Evolutionary conservation across 1,284 basidiomycete species (phyloP), one percentile per base, ranked within the genome.

Genomic region (Cutaneotrichosporon mucoides): DNA sequence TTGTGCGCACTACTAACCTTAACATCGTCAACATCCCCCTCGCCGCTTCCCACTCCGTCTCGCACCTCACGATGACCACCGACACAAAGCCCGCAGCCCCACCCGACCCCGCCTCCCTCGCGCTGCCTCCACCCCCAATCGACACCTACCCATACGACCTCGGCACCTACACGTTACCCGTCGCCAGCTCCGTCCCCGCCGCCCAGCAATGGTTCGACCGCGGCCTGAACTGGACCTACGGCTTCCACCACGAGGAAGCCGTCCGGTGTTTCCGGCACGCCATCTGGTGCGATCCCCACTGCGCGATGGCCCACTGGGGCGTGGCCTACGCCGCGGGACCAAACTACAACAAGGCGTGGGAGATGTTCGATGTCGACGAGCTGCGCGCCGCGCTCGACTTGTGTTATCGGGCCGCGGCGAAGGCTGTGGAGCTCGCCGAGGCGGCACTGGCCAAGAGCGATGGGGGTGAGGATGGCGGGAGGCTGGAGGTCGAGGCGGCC

Each of bases 281-380:
- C 9, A 47, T 70, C 5, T 42, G 55, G 5, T 60, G 60, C 37
- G 75, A 76, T 57, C 63, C 64, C 2, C 6, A 47, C 3, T 69
- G 66, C 35, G 66, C 66, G 8, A 71, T 74, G 66, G 71, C 66
- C 5, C 66, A 71, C 45, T 76, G 75, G 75, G 75, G 72, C 2
- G 48, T 73, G 13, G 72, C 72, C 3, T 75, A 74, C 45, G 65
- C 72, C 13, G 53, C 61, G 0, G 73, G 73, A 13, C 70, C 73
- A 1, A 75, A 76, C 48, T 76, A 76, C 66, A 75, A 75, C 66
- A 72, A 73, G 61, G 49, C 64, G 2, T 75, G 64, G 57, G 59
- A 62, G 35, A 40, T 59, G 47, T 66, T 65, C 36, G 61, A 66
- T 56, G 34, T 37, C 40, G 61, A 53, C 5, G 67, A 68, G n/a